These are phyloP conservation scores for Tillandsia fasciculata DNA, from an alignment of 176 grass and related monocot genomes.

Conservation along the genomic window DNA sequence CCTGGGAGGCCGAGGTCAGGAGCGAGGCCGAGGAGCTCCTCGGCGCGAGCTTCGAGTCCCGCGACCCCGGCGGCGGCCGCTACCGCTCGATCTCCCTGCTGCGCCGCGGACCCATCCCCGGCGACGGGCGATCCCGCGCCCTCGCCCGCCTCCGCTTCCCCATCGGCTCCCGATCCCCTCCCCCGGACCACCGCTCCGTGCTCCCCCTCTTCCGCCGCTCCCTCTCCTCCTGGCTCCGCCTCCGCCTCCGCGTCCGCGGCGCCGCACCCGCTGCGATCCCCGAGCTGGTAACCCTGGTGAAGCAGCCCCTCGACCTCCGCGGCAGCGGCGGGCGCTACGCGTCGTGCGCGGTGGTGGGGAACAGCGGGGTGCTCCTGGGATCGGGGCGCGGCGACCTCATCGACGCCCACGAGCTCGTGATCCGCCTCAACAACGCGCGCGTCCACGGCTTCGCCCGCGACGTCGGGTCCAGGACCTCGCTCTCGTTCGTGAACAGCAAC, in stretches of 20 bases:
- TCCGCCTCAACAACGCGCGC: conserved; percentile 81
- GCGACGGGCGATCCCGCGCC: not conserved
- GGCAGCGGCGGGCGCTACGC: conserved; percentile 12
- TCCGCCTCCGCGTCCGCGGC: not conserved
- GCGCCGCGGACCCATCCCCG: not conserved
- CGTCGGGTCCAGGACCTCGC: conserved; percentile 48
- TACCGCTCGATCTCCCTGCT: conserved; percentile 18
- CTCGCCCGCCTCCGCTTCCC: conserved; percentile 21
- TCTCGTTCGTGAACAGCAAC: conserved; percentile 81
- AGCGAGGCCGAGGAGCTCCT: conserved; percentile 33
- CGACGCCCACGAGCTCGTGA: conserved; percentile 56
- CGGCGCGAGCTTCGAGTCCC: conserved; percentile 7
- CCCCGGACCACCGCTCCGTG: conserved; percentile 10
- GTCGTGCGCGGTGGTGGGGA: conserved; percentile 67
- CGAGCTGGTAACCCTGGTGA: conserved; percentile 14
- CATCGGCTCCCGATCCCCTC: not conserved
- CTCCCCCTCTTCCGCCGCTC: conserved; percentile 20
- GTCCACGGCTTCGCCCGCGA: conserved; percentile 26
- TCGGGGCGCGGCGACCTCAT: conserved; percentile 40
- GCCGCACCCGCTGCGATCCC: not conserved
- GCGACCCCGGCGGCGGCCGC: conserved; percentile 6
- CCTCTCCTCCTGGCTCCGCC: conserved; percentile 14
- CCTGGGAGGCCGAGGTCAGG: not conserved
- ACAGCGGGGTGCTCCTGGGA: conserved; percentile 63
- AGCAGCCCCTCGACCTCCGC: conserved; percentile 22